Percentiles rank a stretch among this genome's conserved stretches.
phyloP scores from a whole-genome alignment of 2,329 filamentous ascomycete species.

The Tolypocladium pustulatum region DNA sequence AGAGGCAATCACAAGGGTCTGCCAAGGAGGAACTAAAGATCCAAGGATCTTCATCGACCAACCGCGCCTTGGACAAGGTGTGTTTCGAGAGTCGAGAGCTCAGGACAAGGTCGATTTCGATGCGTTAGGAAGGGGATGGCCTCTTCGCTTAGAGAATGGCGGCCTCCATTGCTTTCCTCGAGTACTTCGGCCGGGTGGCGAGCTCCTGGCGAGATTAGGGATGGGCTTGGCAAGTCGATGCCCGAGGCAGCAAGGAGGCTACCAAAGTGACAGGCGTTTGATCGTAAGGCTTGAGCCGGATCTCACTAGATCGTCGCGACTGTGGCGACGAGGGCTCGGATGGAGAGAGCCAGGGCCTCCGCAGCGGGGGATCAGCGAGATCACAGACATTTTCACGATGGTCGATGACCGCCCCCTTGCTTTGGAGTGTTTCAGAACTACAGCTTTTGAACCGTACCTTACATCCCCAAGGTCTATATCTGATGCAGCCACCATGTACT shows the following conservation, averaged over 20 bases:
- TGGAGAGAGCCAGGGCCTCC: background rate
- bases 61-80: background rate
- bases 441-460: background rate
- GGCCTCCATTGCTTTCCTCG: background rate
- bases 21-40: background rate
- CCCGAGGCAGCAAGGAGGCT: background rate
- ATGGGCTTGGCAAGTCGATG: background rate
- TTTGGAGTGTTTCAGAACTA: slow-evolving; percentile 1
- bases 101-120: background rate
- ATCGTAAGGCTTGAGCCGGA: background rate
- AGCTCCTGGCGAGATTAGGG: background rate
- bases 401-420: slow-evolving; percentile 1
- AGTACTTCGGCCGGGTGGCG: background rate
- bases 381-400: slow-evolving; percentile 1
- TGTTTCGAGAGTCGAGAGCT: background rate
- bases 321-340: background rate
- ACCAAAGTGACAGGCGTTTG: background rate
- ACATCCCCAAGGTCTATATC: slow-evolving; percentile 1
- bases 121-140: background rate
- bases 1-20: background rate
- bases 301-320: background rate
- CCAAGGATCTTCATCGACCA: background rate
- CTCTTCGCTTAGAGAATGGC: background rate
- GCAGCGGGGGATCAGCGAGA: background rate
- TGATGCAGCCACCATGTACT: background rate